Evolutionary conservation across 192 early-diverging fungal genomes (phyloP), one percentile per base, ranked within the genome.

Genomic region (Umbelopsis sp.): DNA sequence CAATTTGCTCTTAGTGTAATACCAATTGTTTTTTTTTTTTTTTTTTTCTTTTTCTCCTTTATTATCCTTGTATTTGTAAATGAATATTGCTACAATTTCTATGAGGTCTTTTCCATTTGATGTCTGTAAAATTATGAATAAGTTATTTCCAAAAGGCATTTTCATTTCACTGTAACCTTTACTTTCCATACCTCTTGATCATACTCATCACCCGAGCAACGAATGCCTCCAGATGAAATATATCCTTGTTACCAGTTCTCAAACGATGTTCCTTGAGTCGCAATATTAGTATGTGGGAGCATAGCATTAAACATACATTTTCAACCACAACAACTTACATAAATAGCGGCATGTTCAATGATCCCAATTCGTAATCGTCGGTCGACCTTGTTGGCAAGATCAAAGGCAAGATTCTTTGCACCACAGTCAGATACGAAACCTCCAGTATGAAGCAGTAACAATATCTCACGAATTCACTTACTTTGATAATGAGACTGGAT

Each of bases 181-280:
- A 2, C 10, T 5, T 59, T 34, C 14, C 26, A 53, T 91, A 93
- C 82, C 88, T 81, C 80, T 94, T 95, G 83, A 97, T 98, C 10
- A 93, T 74, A 44, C 90, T 90, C 96, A 99, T 98, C 65, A 97
- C 87, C 74, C 90, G 91, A 44, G 93, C 94, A 29, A 93, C 89
- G 82, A 95, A 99, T 0, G 95, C 94, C 76, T 99, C 97, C 31
- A 99, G 82, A 76, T 99, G 96, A 71, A 98, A 94, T 24, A 99
- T 96, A 2, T 89, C 87, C 83, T 99, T 99, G 68, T 87, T 90
- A 2, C 97, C 97, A 16, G 86, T 77, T 45, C 89, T 86, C 75
- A 99, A 77, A 52, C 94, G 91, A 69, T 97, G 93, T 74, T 99
- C 95, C 87, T 80, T 67, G 29, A 26, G 9, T 31, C 6, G 7